Base-by-base conservation (phyloP, 768 basidiomycete species). In the Tricholoma sp. region DNA sequence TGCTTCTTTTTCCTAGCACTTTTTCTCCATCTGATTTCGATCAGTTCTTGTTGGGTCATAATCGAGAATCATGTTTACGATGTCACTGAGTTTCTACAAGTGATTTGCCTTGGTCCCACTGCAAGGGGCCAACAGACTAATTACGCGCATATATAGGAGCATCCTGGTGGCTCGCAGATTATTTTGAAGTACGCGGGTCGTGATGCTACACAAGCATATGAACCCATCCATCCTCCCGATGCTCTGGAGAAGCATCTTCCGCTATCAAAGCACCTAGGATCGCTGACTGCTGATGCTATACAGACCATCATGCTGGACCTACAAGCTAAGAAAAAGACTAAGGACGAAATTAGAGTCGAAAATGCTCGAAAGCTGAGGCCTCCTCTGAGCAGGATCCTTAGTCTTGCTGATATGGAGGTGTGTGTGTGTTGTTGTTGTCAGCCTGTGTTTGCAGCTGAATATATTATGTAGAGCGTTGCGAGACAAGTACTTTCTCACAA, bases 161-260 rank as follows among this genome's bases (percentile, higher is more conserved):
- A 91, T 62, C 89, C 89, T 6, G 94, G 95, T 17, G 95, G 95
- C 2, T 74, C 85, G 15, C 79, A 81, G 55, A 88, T 92, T 64
- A 91, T 98, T 58, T 66, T 96, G 17, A 86, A 83, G 64, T 90
- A 92, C 63, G 94, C 83, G 8, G 95, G 95, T 8, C 80, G 78
- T 58, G 94, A 94, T 67, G 92, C 91, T n/a, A 91, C 89, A 0
- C 70, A 71, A 6, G 86, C 75, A 4, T 91, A 86, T 65, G 80
- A 88, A 58, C 88, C 89, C 5, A 91, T 97, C 42, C 95, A 98
- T 70, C 86, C 94, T 3, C 83, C 87, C 24, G 87, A 89, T 61
- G 85, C 90, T 17, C 80, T 96, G 49, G 80, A 86, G 51, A 84
- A 82, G 70, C 80, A 87, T 66, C 76, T 93, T 17, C 80, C 85